Conservation (phyloP, 148 eudicot species). For the Hydrangea macrophylla region DNA sequence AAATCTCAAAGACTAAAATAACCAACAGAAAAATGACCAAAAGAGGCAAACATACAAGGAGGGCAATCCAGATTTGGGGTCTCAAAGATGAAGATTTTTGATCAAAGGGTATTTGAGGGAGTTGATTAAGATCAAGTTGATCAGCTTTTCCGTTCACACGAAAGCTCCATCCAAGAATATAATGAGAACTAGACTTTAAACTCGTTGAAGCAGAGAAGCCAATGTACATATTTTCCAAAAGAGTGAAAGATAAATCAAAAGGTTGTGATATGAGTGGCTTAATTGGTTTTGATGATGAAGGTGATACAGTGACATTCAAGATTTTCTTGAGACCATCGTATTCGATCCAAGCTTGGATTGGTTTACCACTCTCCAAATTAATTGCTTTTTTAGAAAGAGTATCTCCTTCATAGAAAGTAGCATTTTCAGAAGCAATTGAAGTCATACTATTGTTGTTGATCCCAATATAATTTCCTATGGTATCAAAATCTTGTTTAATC, state of each 20-base stretch:
- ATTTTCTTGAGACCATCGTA: conserved; percentile 12
- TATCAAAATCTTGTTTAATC: conserved; percentile 3
- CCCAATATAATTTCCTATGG: conserved; percentile 25
- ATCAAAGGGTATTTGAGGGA: conserved; percentile 13
- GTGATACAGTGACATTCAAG: conserved; percentile 26
- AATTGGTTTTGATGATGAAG: conserved; percentile 16
- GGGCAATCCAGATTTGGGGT: neutral
- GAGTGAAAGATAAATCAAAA: conserved; percentile 2
- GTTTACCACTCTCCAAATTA: conserved; percentile 10
- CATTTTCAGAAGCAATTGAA: neutral
- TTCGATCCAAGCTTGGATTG: conserved; percentile 38
- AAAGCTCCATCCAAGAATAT: conserved; percentile 38
- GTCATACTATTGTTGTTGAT: conserved; percentile 23
- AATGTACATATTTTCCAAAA: conserved; percentile 16
- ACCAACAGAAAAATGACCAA: conserved; percentile 11
- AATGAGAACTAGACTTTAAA: conserved; percentile 20
- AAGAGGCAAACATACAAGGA: conserved; percentile 8
- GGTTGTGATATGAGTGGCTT: conserved; percentile 17
- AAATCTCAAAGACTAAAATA: neutral
- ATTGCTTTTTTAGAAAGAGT: neutral
- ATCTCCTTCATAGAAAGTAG: neutral
- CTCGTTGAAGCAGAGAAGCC: conserved; percentile 41
- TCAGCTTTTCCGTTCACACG: conserved; percentile 14
- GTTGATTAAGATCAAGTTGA: conserved; percentile 6
- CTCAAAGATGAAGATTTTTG: neutral